These are phyloP conservation scores for Lepidium didymum DNA, from an alignment of 345 rosid species.

Conservation along the genomic window DNA sequence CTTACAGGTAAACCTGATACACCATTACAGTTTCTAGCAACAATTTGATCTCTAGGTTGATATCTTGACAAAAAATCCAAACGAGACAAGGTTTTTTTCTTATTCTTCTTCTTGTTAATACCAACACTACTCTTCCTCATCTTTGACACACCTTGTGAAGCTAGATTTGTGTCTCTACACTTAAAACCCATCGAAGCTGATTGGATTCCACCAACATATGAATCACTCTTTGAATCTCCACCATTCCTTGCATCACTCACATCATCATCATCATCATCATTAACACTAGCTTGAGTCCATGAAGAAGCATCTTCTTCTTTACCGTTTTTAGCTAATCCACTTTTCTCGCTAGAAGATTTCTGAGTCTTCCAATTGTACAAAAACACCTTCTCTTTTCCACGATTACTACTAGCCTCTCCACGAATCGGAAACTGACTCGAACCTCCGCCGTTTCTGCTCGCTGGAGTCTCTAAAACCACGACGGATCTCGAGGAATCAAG, in stretches of 20 bases:
- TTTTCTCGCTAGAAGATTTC: conserved; percentile 50
- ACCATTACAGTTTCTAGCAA: conserved; percentile 31
- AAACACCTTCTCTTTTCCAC: conserved; percentile 51
- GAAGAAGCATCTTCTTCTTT: conserved; percentile 44
- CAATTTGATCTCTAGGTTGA: conserved; percentile 36
- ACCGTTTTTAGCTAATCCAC: conserved; percentile 34
- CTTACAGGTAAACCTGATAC: conserved; percentile 35
- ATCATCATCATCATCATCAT: conserved; percentile 29
- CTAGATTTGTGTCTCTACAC: conserved; percentile 57
- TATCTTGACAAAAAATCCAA: conserved; percentile 42
- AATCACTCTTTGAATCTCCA: conserved; percentile 51
- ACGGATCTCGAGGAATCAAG: conserved; percentile 64
- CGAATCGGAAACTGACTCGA: conserved; percentile 28
- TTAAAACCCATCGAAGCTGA: conserved; percentile 47
- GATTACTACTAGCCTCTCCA: conserved; percentile 19
- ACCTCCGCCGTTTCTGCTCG: conserved; percentile 18
- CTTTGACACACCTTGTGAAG: conserved; percentile 31
- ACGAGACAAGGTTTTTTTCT: conserved; percentile 36
- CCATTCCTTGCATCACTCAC: conserved; percentile 65
- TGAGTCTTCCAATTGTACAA: conserved; percentile 76
- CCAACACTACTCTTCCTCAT: conserved; percentile 27
- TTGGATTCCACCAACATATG: conserved; percentile 33
- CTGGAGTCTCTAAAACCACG: conserved; percentile 19
- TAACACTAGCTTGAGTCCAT: conserved; percentile 45
- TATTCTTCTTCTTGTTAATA: conserved; percentile 40